Base-by-base conservation (phyloP, 2,329 filamentous ascomycete species). In the Aspergillus fumigatus region DNA sequence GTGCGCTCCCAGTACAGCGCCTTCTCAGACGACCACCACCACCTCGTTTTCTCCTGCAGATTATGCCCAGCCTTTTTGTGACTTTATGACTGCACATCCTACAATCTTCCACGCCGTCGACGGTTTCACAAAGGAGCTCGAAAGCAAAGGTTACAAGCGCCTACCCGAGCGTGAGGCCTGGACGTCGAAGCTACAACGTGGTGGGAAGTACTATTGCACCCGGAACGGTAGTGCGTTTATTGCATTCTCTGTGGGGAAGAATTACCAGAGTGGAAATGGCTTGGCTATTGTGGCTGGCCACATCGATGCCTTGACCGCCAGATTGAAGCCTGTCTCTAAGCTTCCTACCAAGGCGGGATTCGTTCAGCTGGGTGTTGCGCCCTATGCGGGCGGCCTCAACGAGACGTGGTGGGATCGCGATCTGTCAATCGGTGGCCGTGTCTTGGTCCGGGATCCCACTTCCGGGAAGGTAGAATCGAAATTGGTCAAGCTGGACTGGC, bases 331-430 rank as follows among this genome's bases (percentile, higher is more conserved):
- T 9, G 84, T 97, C 27, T 91, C 91, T 68, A 89, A 85, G 68
- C 86, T 96, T 67, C 85, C 88, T n/a, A 89, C 81, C 65, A 91
- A 88, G 71, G 88, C 89, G 32, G 93, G 94, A 53, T 99, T 91
- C 70, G 74, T 90, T 27, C 91, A 97, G 77, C 83, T 97, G 6
- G 93, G 90, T 25, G 90, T 97, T 53, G 92, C 94, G 2, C 94
- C 90, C 0, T 99, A 97, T 71, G 93, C 92, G 9, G 93, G 94
- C 51, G 92, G 81, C 1, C 77, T 97, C 59, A 94, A 92, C 70
- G 80, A 82, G 60, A 97, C 94, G 1, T 97, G 94, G 94, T 97
- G 92, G 93, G 94, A 97, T 73, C 85, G 94, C 40, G 94, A 99
- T 73, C 82, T 99, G 52, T 88, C 89, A 62, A 89, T 97, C 65